These are phyloP conservation scores for Diaporthe velutina DNA, from an alignment of 2,329 filamentous ascomycete species.

Conservation along the genomic window DNA sequence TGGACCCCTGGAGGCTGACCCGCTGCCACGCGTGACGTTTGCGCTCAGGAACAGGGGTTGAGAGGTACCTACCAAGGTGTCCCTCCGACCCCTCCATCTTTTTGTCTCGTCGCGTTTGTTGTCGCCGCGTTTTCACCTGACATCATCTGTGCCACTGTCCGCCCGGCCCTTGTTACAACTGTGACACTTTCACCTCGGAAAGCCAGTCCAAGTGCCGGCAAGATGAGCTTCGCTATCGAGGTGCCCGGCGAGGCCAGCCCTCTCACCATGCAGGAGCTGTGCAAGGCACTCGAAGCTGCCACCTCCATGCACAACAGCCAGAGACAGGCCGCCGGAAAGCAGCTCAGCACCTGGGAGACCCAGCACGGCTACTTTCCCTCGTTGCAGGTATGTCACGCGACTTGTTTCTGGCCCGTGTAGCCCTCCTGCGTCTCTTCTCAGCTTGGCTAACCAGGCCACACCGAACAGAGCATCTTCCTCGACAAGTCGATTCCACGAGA, in stretches of 20 bases:
- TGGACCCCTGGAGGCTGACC: not conserved
- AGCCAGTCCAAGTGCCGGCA: constrained; percentile 21
- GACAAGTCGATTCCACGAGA: constrained; percentile 82
- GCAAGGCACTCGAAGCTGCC: constrained; percentile 73
- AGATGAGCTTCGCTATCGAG: constrained; percentile 81
- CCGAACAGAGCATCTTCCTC: constrained; percentile 77
- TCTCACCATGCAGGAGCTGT: constrained; percentile 73
- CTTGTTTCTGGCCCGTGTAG: not conserved
- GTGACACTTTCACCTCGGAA: not conserved
- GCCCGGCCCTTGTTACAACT: constrained; percentile 10
- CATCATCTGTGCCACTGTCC: constrained; percentile 19
- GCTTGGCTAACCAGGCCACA: not conserved
- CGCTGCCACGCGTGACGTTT: not conserved
- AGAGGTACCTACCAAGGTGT: not conserved
- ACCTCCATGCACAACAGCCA: constrained; percentile 72
- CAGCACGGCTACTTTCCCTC: constrained; percentile 75
- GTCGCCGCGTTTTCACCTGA: constrained; percentile 28
- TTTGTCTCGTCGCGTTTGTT: constrained; percentile 27
- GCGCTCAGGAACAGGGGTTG: constrained; percentile 16
- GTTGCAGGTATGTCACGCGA: constrained; percentile 68
- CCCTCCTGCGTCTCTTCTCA: no score
- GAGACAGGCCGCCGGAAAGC: constrained; percentile 76
- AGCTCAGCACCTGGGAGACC: constrained; percentile 79
- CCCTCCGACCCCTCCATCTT: constrained; percentile 31
- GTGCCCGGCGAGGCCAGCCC: constrained; percentile 85